Base-by-base conservation (phyloP, 768 basidiomycete species). In the Baorangia bicolor region DNA sequence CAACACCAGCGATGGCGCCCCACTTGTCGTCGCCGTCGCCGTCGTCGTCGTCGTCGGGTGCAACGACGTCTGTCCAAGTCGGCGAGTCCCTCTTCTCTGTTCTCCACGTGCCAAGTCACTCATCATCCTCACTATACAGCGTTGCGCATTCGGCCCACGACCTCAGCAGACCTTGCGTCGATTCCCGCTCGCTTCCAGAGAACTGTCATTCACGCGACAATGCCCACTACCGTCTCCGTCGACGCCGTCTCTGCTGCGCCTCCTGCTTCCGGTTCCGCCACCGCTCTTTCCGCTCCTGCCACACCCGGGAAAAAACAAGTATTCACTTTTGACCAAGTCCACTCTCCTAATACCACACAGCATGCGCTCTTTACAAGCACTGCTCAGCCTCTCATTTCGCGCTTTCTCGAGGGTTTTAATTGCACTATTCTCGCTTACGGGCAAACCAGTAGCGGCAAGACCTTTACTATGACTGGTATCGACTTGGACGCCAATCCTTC, bases 151-250 rank as follows among this genome's bases (percentile, higher is more conserved):
- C 86, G 94, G 57, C 95, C 95, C 28, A 81, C 88, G 41, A 92
- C 92, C 41, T 73, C 80, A 33, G 90, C 95, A 71, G 94, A 97
- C 77, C 77, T 86, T 40, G 79, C 80, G 48, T 87, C 88, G 68
- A 94, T 96, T 59, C 96, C 96, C 64, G 85, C 88, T 73, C 90
- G 96, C 71, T 97, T 98, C 74, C 95, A 97, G 76, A 86, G 90
- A 61, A 83, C 86, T 60, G 87, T 94, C 68, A 85, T 98, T 74
- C 88, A 92, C 66, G 81, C 91, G 21, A 78, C 80, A 49, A 84
- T 90, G 20, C 62, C 82, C 25, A 91, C 85, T 45, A 83, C 84
- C n/a, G 85, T 98, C 57, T 73, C 86, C n/a, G 86, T 97, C 62
- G 96, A 98, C 72, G 76, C 85, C 51, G 77, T 82, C 46, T 77